Evolutionary conservation across 371 early-diverging fungal genomes (phyloP).

Genomic region (Actinomucor elegans): DNA sequence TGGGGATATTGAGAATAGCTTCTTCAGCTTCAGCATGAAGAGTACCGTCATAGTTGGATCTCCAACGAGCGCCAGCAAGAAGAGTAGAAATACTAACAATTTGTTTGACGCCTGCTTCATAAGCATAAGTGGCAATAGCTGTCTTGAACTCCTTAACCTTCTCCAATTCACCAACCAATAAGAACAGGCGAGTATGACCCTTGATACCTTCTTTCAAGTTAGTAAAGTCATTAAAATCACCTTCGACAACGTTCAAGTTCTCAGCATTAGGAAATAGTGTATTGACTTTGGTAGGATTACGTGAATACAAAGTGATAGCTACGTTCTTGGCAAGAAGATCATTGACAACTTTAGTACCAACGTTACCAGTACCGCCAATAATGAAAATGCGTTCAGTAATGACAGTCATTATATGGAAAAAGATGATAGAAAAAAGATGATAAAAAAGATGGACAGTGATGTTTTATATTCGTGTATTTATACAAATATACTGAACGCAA

Average conservation of each 20-base stretch:
- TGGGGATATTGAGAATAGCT: constrained; percentile 19
- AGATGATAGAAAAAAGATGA: neutral
- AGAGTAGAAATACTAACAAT: constrained; percentile 32
- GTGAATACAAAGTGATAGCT: constrained; percentile 21
- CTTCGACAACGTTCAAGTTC: constrained; percentile 13
- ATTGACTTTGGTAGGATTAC: constrained; percentile 20
- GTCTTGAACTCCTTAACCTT: constrained; percentile 11
- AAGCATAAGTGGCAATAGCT: constrained; percentile 16
- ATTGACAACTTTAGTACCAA: constrained; percentile 15
- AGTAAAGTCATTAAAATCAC: constrained; percentile 25
- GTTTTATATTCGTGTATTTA: no score
- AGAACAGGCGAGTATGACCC: constrained; percentile 33
- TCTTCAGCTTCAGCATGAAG: constrained; percentile 26
- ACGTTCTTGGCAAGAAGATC: constrained; percentile 14
- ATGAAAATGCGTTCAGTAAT: constrained; percentile 20
- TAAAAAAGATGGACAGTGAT: no score
- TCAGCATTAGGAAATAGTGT: constrained; percentile 3
- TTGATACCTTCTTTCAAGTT: constrained; percentile 17
- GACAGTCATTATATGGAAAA: neutral
- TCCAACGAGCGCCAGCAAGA: constrained; percentile 14
- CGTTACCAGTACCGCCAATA: constrained; percentile 37
- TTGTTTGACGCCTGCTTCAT: constrained; percentile 35
- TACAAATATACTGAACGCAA: no score
- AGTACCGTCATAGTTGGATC: constrained; percentile 6
- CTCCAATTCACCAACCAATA: constrained; percentile 13